Conservation (phyloP, 2,329 filamentous ascomycete species). For the Akanthomyces uredinophilus region DNA sequence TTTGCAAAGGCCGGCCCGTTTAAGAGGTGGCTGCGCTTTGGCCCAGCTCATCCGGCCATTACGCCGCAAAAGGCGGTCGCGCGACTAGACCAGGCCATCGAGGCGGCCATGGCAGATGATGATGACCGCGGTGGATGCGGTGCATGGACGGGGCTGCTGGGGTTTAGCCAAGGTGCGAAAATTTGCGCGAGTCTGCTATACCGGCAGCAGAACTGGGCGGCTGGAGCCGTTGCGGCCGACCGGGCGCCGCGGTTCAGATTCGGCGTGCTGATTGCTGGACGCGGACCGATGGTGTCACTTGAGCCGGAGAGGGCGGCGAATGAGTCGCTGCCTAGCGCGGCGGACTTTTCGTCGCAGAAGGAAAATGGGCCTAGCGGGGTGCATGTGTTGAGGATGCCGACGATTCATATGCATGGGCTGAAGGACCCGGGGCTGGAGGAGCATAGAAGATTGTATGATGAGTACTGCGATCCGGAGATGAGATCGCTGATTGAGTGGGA, state of each 20-base stretch:
- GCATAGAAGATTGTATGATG: constrained; percentile 42
- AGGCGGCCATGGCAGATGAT: constrained; percentile 43
- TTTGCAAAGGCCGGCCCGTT: constrained; percentile 61
- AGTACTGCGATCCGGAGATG: constrained; percentile 54
- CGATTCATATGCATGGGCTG: constrained; percentile 41
- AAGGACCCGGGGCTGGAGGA: constrained; percentile 57
- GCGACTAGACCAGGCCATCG: constrained; percentile 32
- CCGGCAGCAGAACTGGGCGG: constrained; percentile 49
- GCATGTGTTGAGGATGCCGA: constrained; percentile 29
- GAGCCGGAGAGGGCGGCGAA: background rate
- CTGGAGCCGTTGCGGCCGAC: constrained; percentile 12
- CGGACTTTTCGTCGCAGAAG: constrained; percentile 24
- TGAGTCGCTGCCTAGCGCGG: constrained; percentile 17
- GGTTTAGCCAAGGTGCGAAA: constrained; percentile 60
- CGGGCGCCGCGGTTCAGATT: constrained; percentile 27
- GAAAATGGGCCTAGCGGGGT: constrained; percentile 18
- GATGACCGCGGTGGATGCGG: constrained; percentile 38
- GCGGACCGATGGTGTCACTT: constrained; percentile 28
- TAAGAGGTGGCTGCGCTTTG: constrained; percentile 52
- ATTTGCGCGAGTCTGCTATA: constrained; percentile 50
- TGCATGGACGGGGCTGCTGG: constrained; percentile 50
- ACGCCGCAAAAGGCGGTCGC: constrained; percentile 36
- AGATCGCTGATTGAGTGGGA: constrained; percentile 65
- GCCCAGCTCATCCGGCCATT: constrained; percentile 45
- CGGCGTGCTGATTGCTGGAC: constrained; percentile 32